phyloP scores from a whole-genome alignment of 1,139 yeast species.

The Candida sp. region DNA sequence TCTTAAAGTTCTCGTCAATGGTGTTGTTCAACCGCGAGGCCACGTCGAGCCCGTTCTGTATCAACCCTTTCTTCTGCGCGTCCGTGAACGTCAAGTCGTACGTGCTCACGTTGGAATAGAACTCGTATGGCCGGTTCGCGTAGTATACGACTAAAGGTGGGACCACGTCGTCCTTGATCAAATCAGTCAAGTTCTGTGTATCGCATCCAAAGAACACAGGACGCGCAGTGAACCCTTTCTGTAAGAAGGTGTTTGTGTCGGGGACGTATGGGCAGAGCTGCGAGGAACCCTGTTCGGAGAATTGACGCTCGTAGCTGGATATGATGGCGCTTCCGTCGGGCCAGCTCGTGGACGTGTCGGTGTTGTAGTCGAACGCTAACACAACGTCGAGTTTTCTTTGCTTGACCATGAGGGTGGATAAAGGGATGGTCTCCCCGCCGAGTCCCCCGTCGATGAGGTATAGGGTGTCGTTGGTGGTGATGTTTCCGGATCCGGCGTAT shows the following conservation, averaged over 20 bases:
- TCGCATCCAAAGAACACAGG: constrained; percentile 93
- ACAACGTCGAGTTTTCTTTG: constrained; percentile 41
- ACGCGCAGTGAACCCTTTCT: constrained; percentile 59
- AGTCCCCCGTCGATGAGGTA: constrained; percentile 48
- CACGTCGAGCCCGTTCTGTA: constrained; percentile 81
- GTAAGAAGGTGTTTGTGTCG: constrained; percentile 63
- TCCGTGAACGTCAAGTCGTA: constrained; percentile 65
- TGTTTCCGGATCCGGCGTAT: constrained; percentile 36
- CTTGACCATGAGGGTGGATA: constrained; percentile 37
- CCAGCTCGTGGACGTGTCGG: constrained; percentile 34
- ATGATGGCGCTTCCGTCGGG: constrained; percentile 34
- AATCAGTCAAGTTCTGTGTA: constrained; percentile 61
- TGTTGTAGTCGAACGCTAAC: constrained; percentile 42
- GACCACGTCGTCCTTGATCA: constrained; percentile 31
- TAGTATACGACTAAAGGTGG: constrained; percentile 84
- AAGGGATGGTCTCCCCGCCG: constrained; percentile 42
- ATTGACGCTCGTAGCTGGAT: constrained; percentile 67
- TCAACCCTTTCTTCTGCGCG: constrained; percentile 60
- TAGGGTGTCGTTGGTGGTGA: constrained; percentile 35
- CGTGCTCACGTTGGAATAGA: constrained; percentile 72
- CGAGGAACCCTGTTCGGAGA: constrained; percentile 56
- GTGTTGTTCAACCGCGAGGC: constrained; percentile 77
- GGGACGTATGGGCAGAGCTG: constrained; percentile 83
- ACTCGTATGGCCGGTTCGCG: constrained; percentile 77
- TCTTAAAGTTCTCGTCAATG: constrained; percentile 70